Evolutionary conservation across 2,329 filamentous ascomycete genomes (phyloP), one percentile per base, ranked within the genome.

Genomic region (Fusarium nodosum): DNA sequence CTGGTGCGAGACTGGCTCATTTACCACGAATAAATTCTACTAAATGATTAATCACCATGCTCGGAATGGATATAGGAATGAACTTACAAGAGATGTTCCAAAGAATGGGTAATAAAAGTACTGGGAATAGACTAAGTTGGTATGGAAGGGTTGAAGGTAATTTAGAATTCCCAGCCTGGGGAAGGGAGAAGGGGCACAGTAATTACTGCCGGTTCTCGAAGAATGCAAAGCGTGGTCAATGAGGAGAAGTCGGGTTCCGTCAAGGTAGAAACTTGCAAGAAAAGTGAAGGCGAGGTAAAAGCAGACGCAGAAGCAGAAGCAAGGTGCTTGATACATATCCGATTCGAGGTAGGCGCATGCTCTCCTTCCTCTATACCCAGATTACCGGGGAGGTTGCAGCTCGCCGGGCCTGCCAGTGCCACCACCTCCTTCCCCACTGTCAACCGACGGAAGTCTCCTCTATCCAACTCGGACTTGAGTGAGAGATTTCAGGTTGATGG

Each of bases 361-460:
- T 24, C 24, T 24, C 39, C 39, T 24, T 15, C 7, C 15, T 16
- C 48, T 28, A 28, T 46, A 22, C 28, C 22, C 33, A 50, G 24
- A 42, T 34, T 31, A 20, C 31, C 31, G 28, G 26, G 57, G 56
- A 46, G 56, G 53, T 47, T 41, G 46, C 44, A 71, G 51, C 47
- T 61, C 38, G 47, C 46, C 56, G 36, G 26, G 34, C 57, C 33
- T 39, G 34, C 34, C 22, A 56, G 61, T 61, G 69, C 55, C 56
- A 55, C 60, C 58, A 39, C 45, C 61, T 45, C 45, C 56, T 64
- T 30, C 66, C 66, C 60, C 66, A 67, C 70, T 54, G 39, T 54
- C 65, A 50, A 54, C 44, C 28, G 39, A 57, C 46, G 45, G 56
- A 12, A 33, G 48, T 67, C 66, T 69, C 67, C 60, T 68, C 64